Conservation (phyloP, 768 basidiomycete genomes). For the Termitomyces sp. region DNA sequence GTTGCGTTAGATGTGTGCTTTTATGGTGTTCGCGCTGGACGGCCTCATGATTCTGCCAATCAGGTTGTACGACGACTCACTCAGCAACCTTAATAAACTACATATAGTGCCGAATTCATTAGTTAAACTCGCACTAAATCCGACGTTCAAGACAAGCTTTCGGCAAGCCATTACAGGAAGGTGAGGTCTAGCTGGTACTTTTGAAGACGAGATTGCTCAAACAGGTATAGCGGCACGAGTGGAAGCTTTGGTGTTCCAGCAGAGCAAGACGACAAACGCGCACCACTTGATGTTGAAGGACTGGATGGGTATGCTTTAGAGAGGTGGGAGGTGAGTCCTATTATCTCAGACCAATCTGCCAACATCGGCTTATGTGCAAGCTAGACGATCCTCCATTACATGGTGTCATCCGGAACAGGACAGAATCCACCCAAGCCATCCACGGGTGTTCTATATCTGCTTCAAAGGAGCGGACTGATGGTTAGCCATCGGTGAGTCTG, state of each 20-base stretch:
- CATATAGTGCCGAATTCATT: conserved; percentile 63
- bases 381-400: conserved; percentile 94
- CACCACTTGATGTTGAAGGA: conserved; percentile 46
- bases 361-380: conserved; percentile 1
- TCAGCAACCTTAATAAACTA: conserved; percentile 57
- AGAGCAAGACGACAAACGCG: conserved; percentile 56
- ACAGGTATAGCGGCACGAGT: conserved; percentile 53
- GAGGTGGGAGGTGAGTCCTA: conserved; percentile 76
- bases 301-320: conserved; percentile 82
- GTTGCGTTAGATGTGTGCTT: conserved; percentile 33
- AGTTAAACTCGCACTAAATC: conserved; percentile 63
- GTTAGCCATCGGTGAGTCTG: conserved; percentile 51
- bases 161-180: conserved; percentile 86
- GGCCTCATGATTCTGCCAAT: conserved; percentile 10
- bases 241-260: conserved; percentile 84
- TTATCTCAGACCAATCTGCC: background rate
- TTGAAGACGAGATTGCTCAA: background rate
- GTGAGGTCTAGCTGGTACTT: conserved; percentile 33
- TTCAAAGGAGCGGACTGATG: conserved; percentile 88
- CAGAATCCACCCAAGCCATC: conserved; percentile 72
- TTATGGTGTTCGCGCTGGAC: conserved; percentile 7
- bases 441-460: conserved; percentile 75
- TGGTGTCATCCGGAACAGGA: conserved; percentile 92
- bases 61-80: conserved; percentile 70
- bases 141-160: conserved; percentile 73